Conservation (phyloP, 768 basidiomycete species). For the Naganishia antarctica region DNA sequence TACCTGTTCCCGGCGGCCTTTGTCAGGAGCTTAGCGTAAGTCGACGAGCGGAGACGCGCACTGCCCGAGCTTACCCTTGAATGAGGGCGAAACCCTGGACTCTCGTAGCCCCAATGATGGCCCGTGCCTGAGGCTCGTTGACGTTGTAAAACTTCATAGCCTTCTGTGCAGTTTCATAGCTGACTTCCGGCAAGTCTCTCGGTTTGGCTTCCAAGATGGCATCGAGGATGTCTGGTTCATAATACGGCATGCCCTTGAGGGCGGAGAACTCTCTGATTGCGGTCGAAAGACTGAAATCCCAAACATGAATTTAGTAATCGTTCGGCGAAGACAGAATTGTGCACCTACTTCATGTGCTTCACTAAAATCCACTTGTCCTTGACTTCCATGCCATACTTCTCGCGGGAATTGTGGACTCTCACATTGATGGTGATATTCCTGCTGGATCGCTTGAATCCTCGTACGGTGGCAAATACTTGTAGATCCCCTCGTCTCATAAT, state of each 20-base stretch:
- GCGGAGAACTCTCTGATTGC: conserved; percentile 88
- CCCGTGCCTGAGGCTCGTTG: conserved; percentile 90
- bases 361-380: conserved; percentile 67
- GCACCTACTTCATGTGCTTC: conserved; percentile 69
- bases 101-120: conserved; percentile 70
- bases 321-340: background rate
- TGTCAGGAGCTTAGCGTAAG: background rate
- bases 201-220: conserved; percentile 67
- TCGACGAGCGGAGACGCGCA: conserved; percentile 51
- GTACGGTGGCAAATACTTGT: conserved; percentile 68
- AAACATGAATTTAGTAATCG: conserved; percentile 11
- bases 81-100: conserved; percentile 79
- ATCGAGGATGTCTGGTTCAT: conserved; percentile 61
- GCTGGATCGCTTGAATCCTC: conserved; percentile 52
- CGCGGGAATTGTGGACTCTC: conserved; percentile 49
- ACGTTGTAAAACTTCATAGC: conserved; percentile 68
- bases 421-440: conserved; percentile 59
- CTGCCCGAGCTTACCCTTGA: conserved; percentile 59
- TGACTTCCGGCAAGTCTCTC: conserved; percentile 52
- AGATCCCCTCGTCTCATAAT: conserved; percentile 59
- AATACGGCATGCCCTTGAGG: conserved; percentile 72
- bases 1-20: conserved; percentile 88
- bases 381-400: conserved; percentile 59
- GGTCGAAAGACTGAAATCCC: conserved; percentile 53
- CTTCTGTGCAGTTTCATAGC: conserved; percentile 57